A percentile compares a stretch with the other conserved stretches of the same genome.
Evolutionary conservation across 2,329 filamentous ascomycete genomes (phyloP).

Genomic region (Diaporthe nobilis): DNA sequence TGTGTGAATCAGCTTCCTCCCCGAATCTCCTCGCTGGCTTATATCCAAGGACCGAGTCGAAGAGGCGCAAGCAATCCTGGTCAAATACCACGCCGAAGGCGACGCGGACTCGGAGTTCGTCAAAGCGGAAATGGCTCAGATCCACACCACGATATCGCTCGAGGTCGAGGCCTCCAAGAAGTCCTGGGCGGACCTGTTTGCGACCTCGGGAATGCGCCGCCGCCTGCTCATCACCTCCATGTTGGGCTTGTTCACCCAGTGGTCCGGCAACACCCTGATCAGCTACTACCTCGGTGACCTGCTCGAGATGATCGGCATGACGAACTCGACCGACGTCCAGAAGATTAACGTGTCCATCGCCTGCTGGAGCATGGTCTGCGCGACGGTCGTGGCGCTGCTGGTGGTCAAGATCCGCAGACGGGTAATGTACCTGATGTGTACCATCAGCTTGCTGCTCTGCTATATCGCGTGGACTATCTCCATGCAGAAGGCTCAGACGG

Average conservation of each 20-base stretch:
- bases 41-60: conserved; percentile 50
- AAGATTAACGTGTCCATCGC: conserved; percentile 63
- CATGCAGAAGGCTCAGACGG: conserved; percentile 54
- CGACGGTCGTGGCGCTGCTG: conserved; percentile 57
- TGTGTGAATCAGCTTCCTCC: conserved; percentile 43
- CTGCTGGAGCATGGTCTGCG: conserved; percentile 63
- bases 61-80: conserved; percentile 51
- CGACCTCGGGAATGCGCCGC: conserved; percentile 64
- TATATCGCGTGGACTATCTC: conserved; percentile 71
- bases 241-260: conserved; percentile 68
- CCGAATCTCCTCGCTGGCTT: conserved; percentile 54
- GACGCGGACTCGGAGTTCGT: conserved; percentile 65
- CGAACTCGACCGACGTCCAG: conserved; percentile 55
- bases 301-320: conserved; percentile 61
- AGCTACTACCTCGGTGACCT: conserved; percentile 64
- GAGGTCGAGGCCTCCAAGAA: conserved; percentile 65
- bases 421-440: conserved; percentile 67
- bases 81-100: conserved; percentile 66
- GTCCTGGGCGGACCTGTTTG: conserved; percentile 68
- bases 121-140: conserved; percentile 72
- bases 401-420: conserved; percentile 61
- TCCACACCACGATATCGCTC: conserved; percentile 68
- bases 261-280: conserved; percentile 66
- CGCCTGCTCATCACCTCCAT: conserved; percentile 63
- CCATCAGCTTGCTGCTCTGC: conserved; percentile 62